A percentile compares a stretch with the other conserved stretches of the same genome.
phyloP scores from a whole-genome alignment of 257 asterid species.

The Nicotiana tabacum region DNA sequence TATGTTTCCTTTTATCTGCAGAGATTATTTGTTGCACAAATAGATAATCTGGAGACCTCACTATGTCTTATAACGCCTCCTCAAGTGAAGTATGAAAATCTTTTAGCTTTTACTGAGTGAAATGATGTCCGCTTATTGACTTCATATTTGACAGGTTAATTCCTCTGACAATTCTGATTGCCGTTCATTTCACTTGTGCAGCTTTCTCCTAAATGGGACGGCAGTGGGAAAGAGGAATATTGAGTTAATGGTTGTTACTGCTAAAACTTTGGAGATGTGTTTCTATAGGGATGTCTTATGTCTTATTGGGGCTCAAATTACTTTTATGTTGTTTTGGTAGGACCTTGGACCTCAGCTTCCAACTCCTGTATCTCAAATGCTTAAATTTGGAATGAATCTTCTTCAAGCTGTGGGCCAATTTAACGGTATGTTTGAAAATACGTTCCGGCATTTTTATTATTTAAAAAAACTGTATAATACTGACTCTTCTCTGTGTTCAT shows the following conservation, averaged over 20 bases:
- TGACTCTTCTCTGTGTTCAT: constrained; percentile 16
- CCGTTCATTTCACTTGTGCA: constrained; percentile 32
- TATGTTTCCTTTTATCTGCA: constrained; percentile 33
- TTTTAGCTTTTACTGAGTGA: constrained; percentile 9
- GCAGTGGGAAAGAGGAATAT: constrained; percentile 71
- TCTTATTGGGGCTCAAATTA: neutral
- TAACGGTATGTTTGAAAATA: constrained; percentile 43
- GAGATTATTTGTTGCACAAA: constrained; percentile 72
- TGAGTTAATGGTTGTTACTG: constrained; percentile 44
- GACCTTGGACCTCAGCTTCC: constrained; percentile 87
- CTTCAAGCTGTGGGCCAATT: constrained; percentile 93
- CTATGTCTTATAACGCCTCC: constrained; percentile 78
- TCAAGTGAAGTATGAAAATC: constrained; percentile 57
- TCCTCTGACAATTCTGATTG: neutral
- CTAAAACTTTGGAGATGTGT: neutral
- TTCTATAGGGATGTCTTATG: neutral
- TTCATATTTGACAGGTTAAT: neutral
- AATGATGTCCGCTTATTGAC: neutral
- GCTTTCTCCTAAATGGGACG: constrained; percentile 86
- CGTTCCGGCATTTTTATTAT: neutral
- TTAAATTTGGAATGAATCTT: constrained; percentile 82
- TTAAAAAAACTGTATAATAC: neutral
- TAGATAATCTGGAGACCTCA: constrained; percentile 64
- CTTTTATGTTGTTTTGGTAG: constrained; percentile 32
- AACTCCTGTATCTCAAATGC: constrained; percentile 47